A percentile compares a stretch with the other conserved stretches of the same genome.
phyloP scores from a whole-genome alignment of 1,284 basidiomycete species.

The Volvariella volvacea region DNA sequence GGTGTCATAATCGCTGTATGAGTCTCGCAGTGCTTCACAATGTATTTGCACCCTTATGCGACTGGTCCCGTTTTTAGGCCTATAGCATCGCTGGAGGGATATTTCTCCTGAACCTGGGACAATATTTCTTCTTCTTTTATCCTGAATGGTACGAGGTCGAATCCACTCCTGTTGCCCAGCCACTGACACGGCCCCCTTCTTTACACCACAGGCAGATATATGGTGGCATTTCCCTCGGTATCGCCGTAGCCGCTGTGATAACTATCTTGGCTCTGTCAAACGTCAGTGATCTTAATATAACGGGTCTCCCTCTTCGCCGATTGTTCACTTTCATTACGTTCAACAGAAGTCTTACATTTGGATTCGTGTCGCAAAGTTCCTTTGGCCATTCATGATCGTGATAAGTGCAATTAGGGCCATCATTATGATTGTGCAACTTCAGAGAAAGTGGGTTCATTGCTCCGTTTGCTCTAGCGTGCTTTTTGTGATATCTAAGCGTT shows the following conservation, averaged over 20 bases:
- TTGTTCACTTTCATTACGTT: conserved; percentile 16
- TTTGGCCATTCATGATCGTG: conserved; percentile 71
- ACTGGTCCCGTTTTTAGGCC: conserved; percentile 34
- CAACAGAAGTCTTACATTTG: conserved; percentile 65
- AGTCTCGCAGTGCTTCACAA: conserved; percentile 6
- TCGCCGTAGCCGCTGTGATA: conserved; percentile 50
- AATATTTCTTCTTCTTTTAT: conserved; percentile 63
- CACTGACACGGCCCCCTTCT: background rate
- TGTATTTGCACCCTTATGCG: conserved; percentile 4
- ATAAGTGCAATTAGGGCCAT: conserved; percentile 61
- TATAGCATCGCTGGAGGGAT: conserved; percentile 68
- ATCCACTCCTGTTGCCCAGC: conserved; percentile 5
- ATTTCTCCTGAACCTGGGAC: conserved; percentile 58
- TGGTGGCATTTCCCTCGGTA: conserved; percentile 60
- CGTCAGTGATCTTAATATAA: conserved; percentile 33
- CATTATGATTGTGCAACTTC: conserved; percentile 69
- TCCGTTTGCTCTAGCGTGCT: background rate
- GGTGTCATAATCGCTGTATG: conserved; percentile 56
- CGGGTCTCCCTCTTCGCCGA: conserved; percentile 7
- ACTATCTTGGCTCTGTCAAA: conserved; percentile 63
- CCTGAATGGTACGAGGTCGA: conserved; percentile 57
- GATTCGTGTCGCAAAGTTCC: conserved; percentile 59
- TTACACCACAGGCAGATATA: conserved; percentile 58
- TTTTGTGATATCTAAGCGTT: conserved; percentile 6
- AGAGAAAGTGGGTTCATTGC: conserved; percentile 48